A percentile compares a stretch with the other conserved stretches of the same genome.
Evolutionary conservation across 306 rosid genomes (phyloP).

Genomic region (Ochetophila trinervis): DNA sequence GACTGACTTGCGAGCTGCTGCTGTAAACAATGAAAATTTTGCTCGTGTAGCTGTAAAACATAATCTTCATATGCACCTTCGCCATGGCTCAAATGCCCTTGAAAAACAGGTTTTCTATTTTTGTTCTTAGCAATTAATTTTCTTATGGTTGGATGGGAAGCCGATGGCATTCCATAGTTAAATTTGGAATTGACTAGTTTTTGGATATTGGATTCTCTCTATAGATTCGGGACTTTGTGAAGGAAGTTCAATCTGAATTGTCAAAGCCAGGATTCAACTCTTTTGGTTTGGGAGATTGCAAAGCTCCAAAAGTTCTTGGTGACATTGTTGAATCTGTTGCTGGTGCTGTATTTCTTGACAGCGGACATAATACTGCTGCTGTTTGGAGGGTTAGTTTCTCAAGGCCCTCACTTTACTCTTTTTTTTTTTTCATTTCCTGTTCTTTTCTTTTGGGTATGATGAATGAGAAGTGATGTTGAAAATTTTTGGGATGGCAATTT

Average conservation of each 20-base stretch:
- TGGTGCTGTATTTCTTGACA: conserved; percentile 91
- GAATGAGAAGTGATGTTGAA: conserved; percentile 12
- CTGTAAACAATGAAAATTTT: conserved; percentile 97
- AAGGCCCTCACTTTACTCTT: not conserved
- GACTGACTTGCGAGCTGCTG: conserved; percentile 98
- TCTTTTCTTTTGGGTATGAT: conserved; percentile 1
- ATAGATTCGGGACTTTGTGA: conserved; percentile 93
- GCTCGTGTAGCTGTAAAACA: conserved; percentile 97
- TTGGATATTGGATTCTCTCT: conserved; percentile 19
- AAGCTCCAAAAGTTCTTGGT: conserved; percentile 99
- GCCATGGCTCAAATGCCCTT: conserved; percentile 94
- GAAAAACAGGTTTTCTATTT: conserved; percentile 75
- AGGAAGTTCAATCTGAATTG: conserved; percentile 81
- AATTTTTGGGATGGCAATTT: conserved; percentile 19
- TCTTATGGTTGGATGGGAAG: conserved; percentile 13
- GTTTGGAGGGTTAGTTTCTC: conserved; percentile 73
- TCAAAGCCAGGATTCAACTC: conserved; percentile 92
- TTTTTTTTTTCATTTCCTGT: conserved; percentile 4
- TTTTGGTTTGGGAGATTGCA: conserved; percentile 96
- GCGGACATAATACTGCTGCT: conserved; percentile 60
- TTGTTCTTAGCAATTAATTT: conserved; percentile 4
- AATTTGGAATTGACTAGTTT: conserved; percentile 2
- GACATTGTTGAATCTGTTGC: conserved; percentile 98
- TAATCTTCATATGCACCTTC: conserved; percentile 79
- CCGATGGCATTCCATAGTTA: conserved; percentile 1